Conservation (phyloP, 2,329 filamentous ascomycete genomes). For the Pseudonectria buxi region DNA sequence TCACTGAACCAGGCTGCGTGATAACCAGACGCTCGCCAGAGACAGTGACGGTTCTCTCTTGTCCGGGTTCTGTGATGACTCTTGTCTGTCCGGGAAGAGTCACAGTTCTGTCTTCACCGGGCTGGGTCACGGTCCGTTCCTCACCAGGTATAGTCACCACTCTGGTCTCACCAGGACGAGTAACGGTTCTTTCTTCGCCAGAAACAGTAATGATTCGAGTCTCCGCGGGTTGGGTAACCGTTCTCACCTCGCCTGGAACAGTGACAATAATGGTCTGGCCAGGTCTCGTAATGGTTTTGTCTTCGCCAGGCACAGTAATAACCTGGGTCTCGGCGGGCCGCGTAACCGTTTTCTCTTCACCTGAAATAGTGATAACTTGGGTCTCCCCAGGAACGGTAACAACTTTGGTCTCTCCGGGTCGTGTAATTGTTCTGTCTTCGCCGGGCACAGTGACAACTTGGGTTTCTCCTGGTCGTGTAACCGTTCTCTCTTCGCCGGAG, state of each 20-base stretch:
- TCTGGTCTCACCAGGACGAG: constrained; percentile 2
- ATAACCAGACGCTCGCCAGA: constrained; percentile 1
- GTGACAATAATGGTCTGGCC: constrained; percentile 3
- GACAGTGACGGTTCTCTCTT: constrained; percentile 17
- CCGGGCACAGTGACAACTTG: constrained; percentile 9
- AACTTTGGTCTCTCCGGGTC: neutral
- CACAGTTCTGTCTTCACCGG: constrained; percentile 8
- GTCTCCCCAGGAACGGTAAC: constrained; percentile 1
- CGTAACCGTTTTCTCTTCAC: constrained; percentile 3
- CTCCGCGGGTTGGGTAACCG: constrained; percentile 5
- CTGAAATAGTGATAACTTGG: constrained; percentile 3
- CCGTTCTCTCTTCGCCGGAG: constrained; percentile 2
- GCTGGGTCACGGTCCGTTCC: constrained; percentile 16
- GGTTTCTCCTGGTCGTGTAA: constrained; percentile 2
- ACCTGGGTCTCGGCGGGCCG: neutral
- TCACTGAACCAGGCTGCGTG: neutral
- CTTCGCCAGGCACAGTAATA: constrained; percentile 3
- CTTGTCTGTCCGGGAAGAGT: neutral
- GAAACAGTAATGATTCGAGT: constrained; percentile 13
- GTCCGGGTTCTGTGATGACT: constrained; percentile 2
- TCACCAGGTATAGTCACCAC: constrained; percentile 18
- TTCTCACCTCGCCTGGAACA: constrained; percentile 6
- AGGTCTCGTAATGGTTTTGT: neutral
- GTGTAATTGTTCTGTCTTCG: constrained; percentile 6
- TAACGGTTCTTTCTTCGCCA: constrained; percentile 10